Conservation (phyloP, 139 green algal species). For the Tetradesmus obliquus region DNA sequence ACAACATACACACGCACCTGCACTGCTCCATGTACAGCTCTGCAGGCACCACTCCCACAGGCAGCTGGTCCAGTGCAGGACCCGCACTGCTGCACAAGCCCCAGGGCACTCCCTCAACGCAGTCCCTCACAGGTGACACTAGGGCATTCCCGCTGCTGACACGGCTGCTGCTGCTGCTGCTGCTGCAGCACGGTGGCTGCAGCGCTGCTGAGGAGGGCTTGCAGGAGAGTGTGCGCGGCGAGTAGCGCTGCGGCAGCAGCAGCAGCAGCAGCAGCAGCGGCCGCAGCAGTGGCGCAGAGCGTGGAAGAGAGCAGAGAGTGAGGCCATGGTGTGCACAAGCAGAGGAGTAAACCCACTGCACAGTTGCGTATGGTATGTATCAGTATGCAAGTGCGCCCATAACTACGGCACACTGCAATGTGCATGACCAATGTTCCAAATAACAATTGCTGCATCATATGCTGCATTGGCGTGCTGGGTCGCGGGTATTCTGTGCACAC, state of each 20-base stretch:
- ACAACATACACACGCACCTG: not conserved
- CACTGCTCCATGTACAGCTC: not conserved
- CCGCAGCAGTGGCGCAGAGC: too few species aligned
- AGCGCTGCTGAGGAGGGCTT: not conserved
- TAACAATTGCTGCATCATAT: not conserved
- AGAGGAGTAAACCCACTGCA: not conserved
- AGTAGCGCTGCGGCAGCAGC: not conserved
- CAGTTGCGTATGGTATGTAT: too few species aligned
- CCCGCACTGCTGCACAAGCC: not conserved
- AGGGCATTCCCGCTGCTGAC: too few species aligned
- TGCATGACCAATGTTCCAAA: too few species aligned
- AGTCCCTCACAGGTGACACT: too few species aligned
- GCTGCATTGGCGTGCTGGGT: not conserved
- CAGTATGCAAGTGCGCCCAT: too few species aligned
- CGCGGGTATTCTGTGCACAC: too few species aligned
- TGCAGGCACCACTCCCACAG: not conserved
- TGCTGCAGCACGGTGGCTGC: not conserved
- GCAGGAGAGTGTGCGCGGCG: too few species aligned
- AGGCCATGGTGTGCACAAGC: not conserved
- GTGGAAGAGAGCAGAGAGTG: not conserved
- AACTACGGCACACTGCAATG: too few species aligned
- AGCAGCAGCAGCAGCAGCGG: not conserved
- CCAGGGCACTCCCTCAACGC: not conserved
- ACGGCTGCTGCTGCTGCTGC: not conserved
- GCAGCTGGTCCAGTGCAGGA: not conserved